A percentile compares a stretch with the other conserved stretches of the same genome.
Conservation (phyloP, 495 filamentous ascomycete species). For the Immersiella caudata region DNA sequence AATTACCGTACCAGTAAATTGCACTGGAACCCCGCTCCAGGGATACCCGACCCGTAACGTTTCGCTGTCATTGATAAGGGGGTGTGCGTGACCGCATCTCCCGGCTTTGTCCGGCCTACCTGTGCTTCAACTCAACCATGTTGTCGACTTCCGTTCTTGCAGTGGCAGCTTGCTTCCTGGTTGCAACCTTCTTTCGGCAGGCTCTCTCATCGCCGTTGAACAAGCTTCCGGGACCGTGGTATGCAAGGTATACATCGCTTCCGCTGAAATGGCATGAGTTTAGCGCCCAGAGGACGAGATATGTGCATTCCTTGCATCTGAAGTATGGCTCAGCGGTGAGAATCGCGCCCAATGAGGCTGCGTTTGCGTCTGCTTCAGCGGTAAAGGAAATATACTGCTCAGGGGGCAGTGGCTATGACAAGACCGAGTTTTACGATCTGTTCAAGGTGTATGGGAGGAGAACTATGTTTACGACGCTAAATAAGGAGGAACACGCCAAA, state of each 20-base stretch:
- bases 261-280: conserved; percentile 63
- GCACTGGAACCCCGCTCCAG: not conserved
- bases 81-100: not conserved
- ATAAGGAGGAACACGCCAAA: conserved; percentile 60
- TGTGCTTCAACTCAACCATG: conserved; percentile 12
- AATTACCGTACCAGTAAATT: not conserved
- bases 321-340: conserved; percentile 60
- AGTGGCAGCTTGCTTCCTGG: conserved; percentile 22
- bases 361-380: conserved; percentile 58
- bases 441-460: conserved; percentile 62
- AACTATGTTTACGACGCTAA: conserved; percentile 64
- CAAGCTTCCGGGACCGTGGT: conserved; percentile 56
- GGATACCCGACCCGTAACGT: not conserved
- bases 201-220: conserved; percentile 45
- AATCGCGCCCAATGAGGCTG: conserved; percentile 62
- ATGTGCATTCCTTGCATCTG: conserved; percentile 59
- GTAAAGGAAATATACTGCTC: conserved; percentile 69
- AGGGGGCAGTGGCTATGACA: conserved; percentile 67
- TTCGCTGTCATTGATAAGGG: not conserved
- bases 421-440: conserved; percentile 67
- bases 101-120: not conserved
- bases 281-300: conserved; percentile 53
- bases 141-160: conserved; percentile 28
- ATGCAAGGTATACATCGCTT: conserved; percentile 55
- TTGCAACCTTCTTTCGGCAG: conserved; percentile 26